Evolutionary conservation across 306 rosid genomes (phyloP), one percentile per base, ranked within the genome.

Genomic region (Sechiopsis laciniata): DNA sequence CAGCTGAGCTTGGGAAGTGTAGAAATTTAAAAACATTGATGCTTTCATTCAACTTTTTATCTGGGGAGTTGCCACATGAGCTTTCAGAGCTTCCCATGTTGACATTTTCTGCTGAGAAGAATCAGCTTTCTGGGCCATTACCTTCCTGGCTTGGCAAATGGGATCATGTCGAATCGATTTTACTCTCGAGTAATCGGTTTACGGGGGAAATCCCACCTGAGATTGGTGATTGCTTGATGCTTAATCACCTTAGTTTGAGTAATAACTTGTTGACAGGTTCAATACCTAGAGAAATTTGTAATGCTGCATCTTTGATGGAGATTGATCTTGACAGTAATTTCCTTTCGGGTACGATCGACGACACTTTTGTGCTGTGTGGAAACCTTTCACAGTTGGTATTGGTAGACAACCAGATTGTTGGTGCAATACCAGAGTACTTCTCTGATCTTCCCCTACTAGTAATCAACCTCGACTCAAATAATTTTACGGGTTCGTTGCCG

Each of bases 131-230:
- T 15, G 99, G 99, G 26, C 48, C 81, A 54, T 72, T 95, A 81
- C 97, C 99, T 69, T 62, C 87, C 73, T 95, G 99, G 99, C 81
- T 95, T 17, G 97, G 97, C 8, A 88, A 82, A 32, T 95, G 95
- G 97, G 78, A 57, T 21, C 75, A 55, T 61, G 80, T 87, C 10
- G 79, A 80, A 8, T 79, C 93, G 5, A 78, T 95, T 15, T 77
- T 89, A 82, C 90, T 95, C 7, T 88, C 95, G 0, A 78, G 81
- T 8, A 95, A 95, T 79, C 76, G 21, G 15, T 89, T 95, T 75
- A 85, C 86, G 0, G 97, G 96, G 63, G 50, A 26, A 72, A 91
- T 95, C 75, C 99, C 99, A 16, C 84, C 87, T 46, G 87, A 91
- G 80, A 90, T 95, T 76, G 99, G 99, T 75, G 84, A 95, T 76